These are phyloP conservation scores for Boletus rubescentipes DNA, from an alignment of 768 basidiomycete genomes.

Conservation along the genomic window DNA sequence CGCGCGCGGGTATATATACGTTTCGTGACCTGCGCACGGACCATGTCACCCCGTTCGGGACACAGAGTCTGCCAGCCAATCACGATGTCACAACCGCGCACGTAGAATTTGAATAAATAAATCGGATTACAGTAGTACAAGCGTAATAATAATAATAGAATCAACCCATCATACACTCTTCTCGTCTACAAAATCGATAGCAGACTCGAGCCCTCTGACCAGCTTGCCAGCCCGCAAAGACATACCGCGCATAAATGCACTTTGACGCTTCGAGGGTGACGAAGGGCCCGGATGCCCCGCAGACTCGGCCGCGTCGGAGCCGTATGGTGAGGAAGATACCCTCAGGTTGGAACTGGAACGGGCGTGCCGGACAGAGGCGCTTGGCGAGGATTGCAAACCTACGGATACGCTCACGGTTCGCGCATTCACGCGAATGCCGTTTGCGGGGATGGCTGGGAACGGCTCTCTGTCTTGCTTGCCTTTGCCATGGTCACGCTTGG, in stretches of 20 bases:
- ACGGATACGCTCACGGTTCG: conserved; percentile 1
- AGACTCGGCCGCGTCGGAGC: conserved; percentile 10
- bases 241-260: conserved; percentile 33
- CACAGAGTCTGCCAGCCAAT: not conserved
- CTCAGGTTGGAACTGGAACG: conserved; percentile 30
- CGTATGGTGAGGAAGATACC: conserved; percentile 9
- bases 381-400: not conserved
- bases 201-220: conserved; percentile 39
- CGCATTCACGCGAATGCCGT: not conserved
- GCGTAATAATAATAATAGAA: not conserved
- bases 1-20: not conserved
- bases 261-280: conserved; percentile 26
- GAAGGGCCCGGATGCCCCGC: conserved; percentile 4
- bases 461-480: conserved; percentile 1
- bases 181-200: conserved; percentile 42
- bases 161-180: not conserved
- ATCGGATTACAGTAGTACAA: not conserved
- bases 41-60: not conserved
- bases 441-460: not conserved
- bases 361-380: conserved; percentile 17
- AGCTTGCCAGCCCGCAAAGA: conserved; percentile 36
- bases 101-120: not conserved
- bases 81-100: too few relatives aligned
- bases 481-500: conserved; percentile 7
- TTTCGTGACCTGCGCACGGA: conserved; percentile 4